Conservation (phyloP, 345 rosid species). For the Iberis pinnata region DNA sequence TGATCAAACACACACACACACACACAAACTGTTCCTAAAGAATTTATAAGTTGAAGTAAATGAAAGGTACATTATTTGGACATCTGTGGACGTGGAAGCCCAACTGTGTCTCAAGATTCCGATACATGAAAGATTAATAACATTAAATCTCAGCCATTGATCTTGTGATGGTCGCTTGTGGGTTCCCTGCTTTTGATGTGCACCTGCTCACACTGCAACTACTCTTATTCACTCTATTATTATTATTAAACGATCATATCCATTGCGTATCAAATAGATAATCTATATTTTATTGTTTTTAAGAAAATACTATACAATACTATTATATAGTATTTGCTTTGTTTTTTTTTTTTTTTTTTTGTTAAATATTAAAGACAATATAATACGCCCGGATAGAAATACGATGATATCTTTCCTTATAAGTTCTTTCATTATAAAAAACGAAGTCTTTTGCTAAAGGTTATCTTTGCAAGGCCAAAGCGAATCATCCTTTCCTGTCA, state of each 20-base stretch:
- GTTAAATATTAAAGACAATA: not conserved
- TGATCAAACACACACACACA: no score
- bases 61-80: not conserved
- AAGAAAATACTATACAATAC: slow-evolving; percentile 10
- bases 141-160: slow-evolving; percentile 14
- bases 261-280: not conserved
- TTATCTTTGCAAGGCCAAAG: no score
- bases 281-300: not conserved
- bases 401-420: not conserved
- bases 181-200: slow-evolving; percentile 19
- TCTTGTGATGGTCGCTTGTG: slow-evolving; percentile 14
- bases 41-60: not conserved
- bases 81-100: slow-evolving; percentile 11
- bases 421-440: no score
- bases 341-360: no score
- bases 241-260: slow-evolving; percentile 8
- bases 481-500: no score
- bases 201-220: slow-evolving; percentile 33
- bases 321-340: no score
- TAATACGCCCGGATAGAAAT: slow-evolving; percentile 14
- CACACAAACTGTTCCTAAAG: no score
- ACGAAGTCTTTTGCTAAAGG: no score
- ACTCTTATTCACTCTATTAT: not conserved
- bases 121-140: slow-evolving; percentile 4
- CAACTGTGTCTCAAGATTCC: slow-evolving; percentile 18